A percentile compares a stretch with the other conserved stretches of the same genome.
phyloP scores from a whole-genome alignment of 495 filamentous ascomycete genomes.

The Letharia columbiana region DNA sequence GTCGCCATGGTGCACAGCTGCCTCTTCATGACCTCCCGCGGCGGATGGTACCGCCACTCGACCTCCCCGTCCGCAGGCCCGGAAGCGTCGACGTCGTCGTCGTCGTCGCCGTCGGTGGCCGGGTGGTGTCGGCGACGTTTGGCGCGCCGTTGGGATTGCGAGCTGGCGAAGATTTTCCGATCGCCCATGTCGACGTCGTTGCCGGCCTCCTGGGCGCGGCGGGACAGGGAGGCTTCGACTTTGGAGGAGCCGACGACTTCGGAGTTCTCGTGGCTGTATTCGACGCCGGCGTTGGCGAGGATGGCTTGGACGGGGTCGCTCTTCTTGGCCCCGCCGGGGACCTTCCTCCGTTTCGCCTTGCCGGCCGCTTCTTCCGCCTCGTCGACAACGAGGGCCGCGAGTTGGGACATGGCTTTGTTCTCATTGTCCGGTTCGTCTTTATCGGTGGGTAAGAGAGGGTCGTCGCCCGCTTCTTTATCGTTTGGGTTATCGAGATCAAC shows the following conservation, averaged over 20 bases:
- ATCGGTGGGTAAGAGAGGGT: slow-evolving; percentile 38
- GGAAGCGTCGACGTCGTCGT: slow-evolving; percentile 21
- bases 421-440: slow-evolving; percentile 43
- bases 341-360: slow-evolving; percentile 25
- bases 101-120: slow-evolving; percentile 32
- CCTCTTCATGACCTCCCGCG: slow-evolving; percentile 60
- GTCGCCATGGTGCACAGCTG: slow-evolving; percentile 90
- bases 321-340: slow-evolving; percentile 31
- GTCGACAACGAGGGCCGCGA: slow-evolving; percentile 58
- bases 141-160: slow-evolving; percentile 24
- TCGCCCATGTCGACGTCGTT: slow-evolving; percentile 41
- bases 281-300: slow-evolving; percentile 76
- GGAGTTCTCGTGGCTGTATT: slow-evolving; percentile 93
- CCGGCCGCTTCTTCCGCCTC: slow-evolving; percentile 29
- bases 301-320: slow-evolving; percentile 83
- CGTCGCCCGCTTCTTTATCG: slow-evolving; percentile 41
- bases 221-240: slow-evolving; percentile 70
- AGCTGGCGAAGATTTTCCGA: slow-evolving; percentile 42
- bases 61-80: slow-evolving; percentile 29
- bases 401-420: slow-evolving; percentile 64
- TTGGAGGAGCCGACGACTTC: slow-evolving; percentile 88
- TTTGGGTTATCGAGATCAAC: slow-evolving; percentile 52
- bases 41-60: slow-evolving; percentile 66
- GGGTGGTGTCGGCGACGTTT: background rate
- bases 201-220: slow-evolving; percentile 59